phyloP scores from a whole-genome alignment of 1,284 basidiomycete species.

The Cutaneotrichosporon mucoides region DNA sequence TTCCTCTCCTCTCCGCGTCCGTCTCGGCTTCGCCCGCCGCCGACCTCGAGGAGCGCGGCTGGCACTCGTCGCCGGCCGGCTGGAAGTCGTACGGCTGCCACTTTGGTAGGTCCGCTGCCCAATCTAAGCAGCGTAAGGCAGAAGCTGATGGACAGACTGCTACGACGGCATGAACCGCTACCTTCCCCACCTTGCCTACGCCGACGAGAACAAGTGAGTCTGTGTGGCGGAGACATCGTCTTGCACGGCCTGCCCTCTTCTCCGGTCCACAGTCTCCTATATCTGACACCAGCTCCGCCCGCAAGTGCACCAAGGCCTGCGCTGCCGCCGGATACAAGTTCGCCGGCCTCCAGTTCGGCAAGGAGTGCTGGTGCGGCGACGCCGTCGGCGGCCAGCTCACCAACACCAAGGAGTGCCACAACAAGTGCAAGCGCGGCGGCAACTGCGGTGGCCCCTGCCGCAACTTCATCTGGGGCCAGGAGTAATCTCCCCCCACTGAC shows the following conservation, averaged over 20 bases:
- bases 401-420: conserved; percentile 16
- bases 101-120: conserved; percentile 14
- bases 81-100: conserved; percentile 28
- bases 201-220: conserved; percentile 10
- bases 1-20: conserved; percentile 6
- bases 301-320: conserved; percentile 23
- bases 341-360: conserved; percentile 25
- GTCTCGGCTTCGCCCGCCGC: neutral
- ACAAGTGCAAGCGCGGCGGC: conserved; percentile 19
- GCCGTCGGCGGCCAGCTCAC: conserved; percentile 20
- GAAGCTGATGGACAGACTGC: conserved; percentile 17
- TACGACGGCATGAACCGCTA: conserved; percentile 27
- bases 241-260: too few relatives aligned
- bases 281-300: conserved; percentile 9
- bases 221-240: too few relatives aligned
- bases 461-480: conserved; percentile 23
- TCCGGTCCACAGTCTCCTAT: too few relatives aligned
- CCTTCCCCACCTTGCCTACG: conserved; percentile 20
- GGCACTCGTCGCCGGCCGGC: conserved; percentile 2
- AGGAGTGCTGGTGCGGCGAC: conserved; percentile 32
- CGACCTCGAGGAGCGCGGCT: neutral
- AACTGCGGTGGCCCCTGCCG: conserved; percentile 27
- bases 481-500: neutral
- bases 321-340: conserved; percentile 13
- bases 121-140: too few relatives aligned